Percentiles rank a stretch among this genome's conserved stretches.
phyloP scores from a whole-genome alignment of 495 filamentous ascomycete genomes.

The Hypomontagnella monticulosa region DNA sequence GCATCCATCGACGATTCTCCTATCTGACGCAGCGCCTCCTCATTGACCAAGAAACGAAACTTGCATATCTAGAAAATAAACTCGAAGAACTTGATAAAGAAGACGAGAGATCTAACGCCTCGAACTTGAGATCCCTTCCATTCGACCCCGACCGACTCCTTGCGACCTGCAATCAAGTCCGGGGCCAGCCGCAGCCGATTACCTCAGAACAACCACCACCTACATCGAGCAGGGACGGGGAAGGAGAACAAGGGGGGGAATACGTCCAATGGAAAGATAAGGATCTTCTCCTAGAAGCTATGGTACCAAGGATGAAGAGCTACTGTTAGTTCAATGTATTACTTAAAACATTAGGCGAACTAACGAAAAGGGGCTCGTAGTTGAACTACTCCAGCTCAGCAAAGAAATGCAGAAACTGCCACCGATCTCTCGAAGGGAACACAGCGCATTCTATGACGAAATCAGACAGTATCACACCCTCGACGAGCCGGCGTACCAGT shows the following conservation, averaged over 20 bases:
- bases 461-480: not conserved
- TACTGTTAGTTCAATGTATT: conserved; percentile 9
- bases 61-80: conserved; percentile 19
- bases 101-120: not conserved
- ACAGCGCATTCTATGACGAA: conserved; percentile 5
- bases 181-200: not conserved
- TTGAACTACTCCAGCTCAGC: conserved; percentile 9
- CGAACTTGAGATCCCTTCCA: not conserved
- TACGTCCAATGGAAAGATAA: conserved; percentile 15
- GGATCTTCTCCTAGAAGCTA: conserved; percentile 18
- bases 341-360: not conserved
- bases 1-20: conserved; percentile 19
- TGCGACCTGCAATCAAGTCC: not conserved
- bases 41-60: conserved; percentile 24
- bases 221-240: not conserved
- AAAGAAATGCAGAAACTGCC: conserved; percentile 18
- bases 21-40: conserved; percentile 14
- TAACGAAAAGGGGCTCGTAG: conserved; percentile 15
- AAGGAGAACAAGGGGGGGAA: not conserved
- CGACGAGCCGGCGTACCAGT: conserved; percentile 2
- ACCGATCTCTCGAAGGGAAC: conserved; percentile 9
- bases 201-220: not conserved
- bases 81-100: conserved; percentile 23
- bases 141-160: conserved; percentile 18
- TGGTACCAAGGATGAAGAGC: not conserved